Evolutionary conservation across 2,329 filamentous ascomycete species (phyloP), one percentile per base, ranked within the genome.

Genomic region (Phyllosticta citriasiana): DNA sequence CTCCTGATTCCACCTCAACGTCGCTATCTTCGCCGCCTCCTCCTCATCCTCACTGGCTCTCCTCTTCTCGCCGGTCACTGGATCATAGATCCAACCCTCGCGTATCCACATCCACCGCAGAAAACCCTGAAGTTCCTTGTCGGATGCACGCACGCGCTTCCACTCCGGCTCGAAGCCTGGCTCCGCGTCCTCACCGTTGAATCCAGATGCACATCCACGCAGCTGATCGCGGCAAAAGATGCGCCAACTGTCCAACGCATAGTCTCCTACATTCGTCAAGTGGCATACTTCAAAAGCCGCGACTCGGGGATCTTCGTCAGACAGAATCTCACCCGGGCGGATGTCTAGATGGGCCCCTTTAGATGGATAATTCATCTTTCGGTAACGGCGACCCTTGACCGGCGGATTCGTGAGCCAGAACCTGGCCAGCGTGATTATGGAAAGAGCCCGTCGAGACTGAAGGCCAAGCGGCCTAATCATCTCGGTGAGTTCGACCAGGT

Each of bases 31-130:
- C 1, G 22, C 47, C 10, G 8, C 16, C 22, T 7, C 24, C 10
- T 24, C 50, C 50, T 57, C 51, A 3, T 82, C 80, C 26, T 76
- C 76, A 1, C 77, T 69, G 8, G 88, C 77, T 26, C 81, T 73
- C 26, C 77, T 76, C 63, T 79, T 82, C 57, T 86, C 80, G 1
- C 90, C 91, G 0, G 87, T 91, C 27, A 77, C 72, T 1, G 85
- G 84, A 75, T 95, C 83, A 90, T 91, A 96, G 51, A 85, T 79
- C 82, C 86, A 93, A 0, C 91, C 90, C 68, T 96, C 89, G 54
- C 86, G 84, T 76, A 94, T 82, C 91, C 92, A 96, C 84, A 91
- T 89, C 91, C 92, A 97, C 50, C 87, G 82, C 68, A 97, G 74
- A 74, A 86, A 96, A 0, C 90, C 91, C 53, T 89, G 81, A n/a